Percentiles rank a stretch among this genome's conserved stretches.
Evolutionary conservation across 805 yeast species (phyloP).

Genomic region (Ogataea sp.): DNA sequence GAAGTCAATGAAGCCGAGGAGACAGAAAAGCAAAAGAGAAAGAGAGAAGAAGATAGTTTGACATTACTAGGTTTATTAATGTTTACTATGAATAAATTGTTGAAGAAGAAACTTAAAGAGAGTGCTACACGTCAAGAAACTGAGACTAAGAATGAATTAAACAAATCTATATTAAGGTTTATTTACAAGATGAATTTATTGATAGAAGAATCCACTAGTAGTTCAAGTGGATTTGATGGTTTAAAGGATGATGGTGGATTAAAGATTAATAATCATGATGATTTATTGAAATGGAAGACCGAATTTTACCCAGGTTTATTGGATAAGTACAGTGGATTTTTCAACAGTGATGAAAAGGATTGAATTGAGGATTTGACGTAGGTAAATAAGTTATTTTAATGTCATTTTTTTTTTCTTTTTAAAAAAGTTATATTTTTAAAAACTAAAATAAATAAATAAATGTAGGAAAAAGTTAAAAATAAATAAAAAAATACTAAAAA

Average conservation of each 20-base stretch:
- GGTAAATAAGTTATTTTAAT: too few relatives aligned
- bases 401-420: too few relatives aligned
- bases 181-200: slow-evolving; percentile 16
- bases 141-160: slow-evolving; percentile 44
- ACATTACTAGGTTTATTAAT: slow-evolving; percentile 17
- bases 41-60: not conserved
- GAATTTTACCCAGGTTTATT: slow-evolving; percentile 10
- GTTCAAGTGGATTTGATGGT: not conserved
- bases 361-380: too few relatives aligned
- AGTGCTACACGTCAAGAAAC: slow-evolving; percentile 63
- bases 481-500: not conserved
- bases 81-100: slow-evolving; percentile 31
- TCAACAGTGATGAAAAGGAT: slow-evolving; percentile 13
- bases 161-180: slow-evolving; percentile 24
- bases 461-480: not conserved
- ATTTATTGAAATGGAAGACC: slow-evolving; percentile 14
- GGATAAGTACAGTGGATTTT: slow-evolving; percentile 12
- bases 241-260: not conserved
- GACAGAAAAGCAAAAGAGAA: slow-evolving; percentile 8
- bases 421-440: too few relatives aligned
- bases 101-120: slow-evolving; percentile 43
- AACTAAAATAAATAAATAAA: not conserved
- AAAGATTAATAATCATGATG: slow-evolving; percentile 7
- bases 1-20: slow-evolving; percentile 5
- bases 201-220: slow-evolving; percentile 12